These are phyloP conservation scores for Arabis alpina DNA, from an alignment of 345 rosid species.

Conservation along the genomic window DNA sequence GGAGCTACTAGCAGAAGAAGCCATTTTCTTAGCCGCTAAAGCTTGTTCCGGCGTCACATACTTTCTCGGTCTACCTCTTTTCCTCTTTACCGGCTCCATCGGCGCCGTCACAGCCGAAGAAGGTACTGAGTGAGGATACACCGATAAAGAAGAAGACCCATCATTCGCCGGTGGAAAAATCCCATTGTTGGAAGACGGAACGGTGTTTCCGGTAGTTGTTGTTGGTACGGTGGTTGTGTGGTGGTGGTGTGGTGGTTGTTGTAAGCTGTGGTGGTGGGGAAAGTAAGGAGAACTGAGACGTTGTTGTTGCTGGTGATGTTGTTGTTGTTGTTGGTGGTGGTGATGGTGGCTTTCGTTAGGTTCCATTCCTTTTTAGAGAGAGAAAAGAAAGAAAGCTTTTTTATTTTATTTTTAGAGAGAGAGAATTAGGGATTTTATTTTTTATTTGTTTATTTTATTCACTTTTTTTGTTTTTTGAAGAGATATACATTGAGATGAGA, in stretches of 20 bases:
- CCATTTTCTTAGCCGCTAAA: slow-evolving; percentile 84
- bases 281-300: slow-evolving; percentile 55
- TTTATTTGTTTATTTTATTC: slow-evolving; percentile 23
- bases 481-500: not conserved
- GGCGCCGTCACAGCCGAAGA: slow-evolving; percentile 66
- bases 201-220: slow-evolving; percentile 38
- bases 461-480: not conserved
- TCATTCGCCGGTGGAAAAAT: slow-evolving; percentile 37
- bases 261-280: slow-evolving; percentile 17
- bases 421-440: slow-evolving; percentile 35
- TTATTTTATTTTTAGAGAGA: slow-evolving; percentile 35
- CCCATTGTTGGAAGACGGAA: slow-evolving; percentile 68
- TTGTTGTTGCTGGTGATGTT: slow-evolving; percentile 44
- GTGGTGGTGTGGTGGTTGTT: slow-evolving; percentile 21
- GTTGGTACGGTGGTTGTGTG: slow-evolving; percentile 42
- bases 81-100: slow-evolving; percentile 68
- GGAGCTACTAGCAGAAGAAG: slow-evolving; percentile 50
- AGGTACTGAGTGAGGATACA: slow-evolving; percentile 67
- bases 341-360: slow-evolving; percentile 58
- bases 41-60: slow-evolving; percentile 95
- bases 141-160: slow-evolving; percentile 48
- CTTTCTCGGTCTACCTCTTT: slow-evolving; percentile 95
- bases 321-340: slow-evolving; percentile 38
- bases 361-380: slow-evolving; percentile 55
- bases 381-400: slow-evolving; percentile 3